Percentiles rank a stretch among this genome's conserved stretches.
Conservation (phyloP, 1,139 yeast genomes). For the Saccharomyces hybrid region DNA sequence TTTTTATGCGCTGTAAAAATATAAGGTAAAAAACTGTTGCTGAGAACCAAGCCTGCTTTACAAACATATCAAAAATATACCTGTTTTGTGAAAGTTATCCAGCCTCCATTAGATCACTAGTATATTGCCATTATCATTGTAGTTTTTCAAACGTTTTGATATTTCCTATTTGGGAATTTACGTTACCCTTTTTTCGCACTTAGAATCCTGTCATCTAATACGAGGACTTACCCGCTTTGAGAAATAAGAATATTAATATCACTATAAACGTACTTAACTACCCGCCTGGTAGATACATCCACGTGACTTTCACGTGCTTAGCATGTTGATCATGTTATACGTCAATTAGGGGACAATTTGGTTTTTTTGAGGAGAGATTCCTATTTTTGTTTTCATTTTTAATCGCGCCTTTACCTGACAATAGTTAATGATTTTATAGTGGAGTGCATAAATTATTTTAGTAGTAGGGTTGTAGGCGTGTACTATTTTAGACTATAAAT, state of each 20-base stretch:
- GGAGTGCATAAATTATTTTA: not conserved
- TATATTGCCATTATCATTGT: not conserved
- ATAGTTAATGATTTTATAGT: not conserved
- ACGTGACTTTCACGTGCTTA: not conserved
- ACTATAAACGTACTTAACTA: not conserved
- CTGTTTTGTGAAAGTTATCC: not conserved
- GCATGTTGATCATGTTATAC: not conserved
- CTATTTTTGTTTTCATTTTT: not conserved
- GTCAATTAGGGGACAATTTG: not conserved
- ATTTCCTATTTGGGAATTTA: not conserved
- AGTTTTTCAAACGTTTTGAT: not conserved
- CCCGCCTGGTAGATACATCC: not conserved
- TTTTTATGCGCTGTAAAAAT: not conserved
- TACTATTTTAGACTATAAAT: no score
- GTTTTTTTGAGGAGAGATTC: not conserved
- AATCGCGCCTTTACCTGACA: not conserved
- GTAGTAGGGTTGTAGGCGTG: not conserved
- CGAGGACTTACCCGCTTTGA: not conserved
- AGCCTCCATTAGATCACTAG: not conserved
- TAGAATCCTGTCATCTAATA: not conserved
- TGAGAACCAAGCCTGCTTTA: not conserved
- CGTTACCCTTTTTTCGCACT: not conserved
- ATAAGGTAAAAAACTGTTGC: not conserved
- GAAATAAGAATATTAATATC: not conserved
- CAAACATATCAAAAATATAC: not conserved